Conservation (phyloP, 1,284 basidiomycete genomes). For the Ustilago sp. region DNA sequence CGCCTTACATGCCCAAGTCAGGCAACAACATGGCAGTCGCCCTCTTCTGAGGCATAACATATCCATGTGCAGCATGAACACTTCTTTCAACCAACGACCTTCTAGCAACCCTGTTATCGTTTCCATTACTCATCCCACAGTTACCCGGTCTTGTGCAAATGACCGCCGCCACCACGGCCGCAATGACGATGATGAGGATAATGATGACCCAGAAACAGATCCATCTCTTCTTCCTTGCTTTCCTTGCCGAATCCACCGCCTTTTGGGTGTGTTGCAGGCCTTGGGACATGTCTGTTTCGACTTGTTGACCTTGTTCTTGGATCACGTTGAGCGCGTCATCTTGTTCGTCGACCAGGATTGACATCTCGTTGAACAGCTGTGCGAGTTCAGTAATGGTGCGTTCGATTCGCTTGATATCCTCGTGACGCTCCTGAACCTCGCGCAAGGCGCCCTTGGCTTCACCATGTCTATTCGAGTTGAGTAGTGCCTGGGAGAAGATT, state of each 20-base stretch:
- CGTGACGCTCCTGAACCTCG: slow-evolving; percentile 90
- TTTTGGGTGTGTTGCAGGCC: slow-evolving; percentile 73
- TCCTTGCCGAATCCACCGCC: slow-evolving; percentile 79
- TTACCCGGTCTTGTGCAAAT: slow-evolving; percentile 46
- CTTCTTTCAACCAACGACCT: slow-evolving; percentile 27
- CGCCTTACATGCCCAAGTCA: slow-evolving; percentile 24
- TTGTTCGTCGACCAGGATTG: slow-evolving; percentile 68
- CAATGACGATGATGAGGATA: slow-evolving; percentile 59
- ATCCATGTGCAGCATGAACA: slow-evolving; percentile 18
- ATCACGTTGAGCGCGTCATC: slow-evolving; percentile 68
- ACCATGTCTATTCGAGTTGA: slow-evolving; percentile 81
- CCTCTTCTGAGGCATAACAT: slow-evolving; percentile 26
- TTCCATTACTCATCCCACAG: slow-evolving; percentile 23
- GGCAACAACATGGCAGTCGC: slow-evolving; percentile 30
- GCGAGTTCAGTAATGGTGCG: slow-evolving; percentile 86
- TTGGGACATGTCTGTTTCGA: slow-evolving; percentile 63
- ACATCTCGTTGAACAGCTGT: slow-evolving; percentile 83
- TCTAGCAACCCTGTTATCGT: slow-evolving; percentile 9
- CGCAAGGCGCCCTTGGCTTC: slow-evolving; percentile 85
- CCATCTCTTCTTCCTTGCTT: slow-evolving; percentile 79
- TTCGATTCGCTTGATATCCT: slow-evolving; percentile 88
- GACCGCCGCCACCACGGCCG: slow-evolving; percentile 55
- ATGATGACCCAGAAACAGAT: slow-evolving; percentile 66
- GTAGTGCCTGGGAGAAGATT: slow-evolving; percentile 87
- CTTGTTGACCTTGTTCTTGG: slow-evolving; percentile 59